Base-by-base conservation (phyloP, 768 basidiomycete genomes). In the Mycena epipterygia region DNA sequence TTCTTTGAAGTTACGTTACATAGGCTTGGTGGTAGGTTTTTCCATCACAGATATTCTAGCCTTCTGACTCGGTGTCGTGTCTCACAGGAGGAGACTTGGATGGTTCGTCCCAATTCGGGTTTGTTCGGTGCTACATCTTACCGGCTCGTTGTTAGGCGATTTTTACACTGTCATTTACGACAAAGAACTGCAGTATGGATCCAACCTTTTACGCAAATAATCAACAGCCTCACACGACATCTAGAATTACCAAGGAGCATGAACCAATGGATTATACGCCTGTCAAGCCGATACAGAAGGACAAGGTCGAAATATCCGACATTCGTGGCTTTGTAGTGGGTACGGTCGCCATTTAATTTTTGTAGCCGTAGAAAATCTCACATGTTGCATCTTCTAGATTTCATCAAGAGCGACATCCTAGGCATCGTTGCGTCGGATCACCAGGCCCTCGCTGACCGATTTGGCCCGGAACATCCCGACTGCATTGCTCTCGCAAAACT, bases 131-230 rank as follows among this genome's bases (percentile, higher is more conserved):
- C 21, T 19, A 9, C 25, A 1, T 17, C 37, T 55, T 14, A 59
- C 32, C 4, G 2, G 11, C 17, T 32, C n/a, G 29, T 17, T 16
- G 3, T 19, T 21, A 71, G 73, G 73, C 29, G 73, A 74, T 51
- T 74, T 71, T 25, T 74, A 64, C 42, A 74, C 73, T 5, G 62
- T 74, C 9, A 65, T 74, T 39, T 74, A 66, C 21, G 73, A 74
- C 37, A 70, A 67, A 39, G 42, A 71, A 1, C 32, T 74, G 1
- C 70, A 71, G 73, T 66, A 21, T 11, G 72, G n/a, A n/a, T 65
- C 6, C 2, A 23, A 0, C 1, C 13, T 11, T 29, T 29, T 13
- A 9, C 37, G 7, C 17, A 9, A n/a, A 3, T 19, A 11, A 14
- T 17, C 4, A 5, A 17, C 12, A 4, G 17, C 4, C 42, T 37